Conservation (phyloP, 2,329 filamentous ascomycete species). For the Aspergillus transmontanensis region DNA sequence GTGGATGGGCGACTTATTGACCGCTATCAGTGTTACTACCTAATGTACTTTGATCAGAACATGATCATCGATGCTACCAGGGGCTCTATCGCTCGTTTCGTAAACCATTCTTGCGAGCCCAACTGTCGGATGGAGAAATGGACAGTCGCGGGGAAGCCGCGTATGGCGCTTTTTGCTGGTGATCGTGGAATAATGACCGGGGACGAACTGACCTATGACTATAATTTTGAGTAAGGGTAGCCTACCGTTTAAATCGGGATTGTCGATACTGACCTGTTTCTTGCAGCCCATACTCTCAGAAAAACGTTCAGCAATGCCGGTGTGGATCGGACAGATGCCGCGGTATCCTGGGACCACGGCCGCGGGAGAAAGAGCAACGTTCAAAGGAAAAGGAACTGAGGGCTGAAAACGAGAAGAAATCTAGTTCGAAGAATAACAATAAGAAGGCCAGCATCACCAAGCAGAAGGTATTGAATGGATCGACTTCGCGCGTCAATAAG, state of each 20-base stretch:
- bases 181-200: conserved; percentile 88
- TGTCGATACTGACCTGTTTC: not conserved
- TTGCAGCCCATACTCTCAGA: conserved; percentile 57
- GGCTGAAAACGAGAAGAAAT: conserved; percentile 29
- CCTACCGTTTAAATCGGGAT: not conserved
- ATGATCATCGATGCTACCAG: conserved; percentile 98
- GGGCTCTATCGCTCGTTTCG: conserved; percentile 93
- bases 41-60: conserved; percentile 98
- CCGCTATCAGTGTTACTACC: conserved; percentile 77
- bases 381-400: conserved; percentile 30
- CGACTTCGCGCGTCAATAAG: conserved; percentile 34
- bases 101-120: conserved; percentile 95
- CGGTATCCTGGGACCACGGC: conserved; percentile 61
- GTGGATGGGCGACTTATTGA: conserved; percentile 14
- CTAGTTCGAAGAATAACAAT: conserved; percentile 22
- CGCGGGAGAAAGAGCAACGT: conserved; percentile 50
- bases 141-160: conserved; percentile 89
- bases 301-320: conserved; percentile 65
- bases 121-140: conserved; percentile 99
- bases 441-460: conserved; percentile 30
- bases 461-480: conserved; percentile 31
- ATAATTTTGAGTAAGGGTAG: conserved; percentile 66
- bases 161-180: conserved; percentile 96
- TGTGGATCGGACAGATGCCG: conserved; percentile 64
- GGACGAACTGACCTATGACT: conserved; percentile 94